Evolutionary conservation across 2,329 filamentous ascomycete species (phyloP).

Genomic region (Aureobasidium sp.): DNA sequence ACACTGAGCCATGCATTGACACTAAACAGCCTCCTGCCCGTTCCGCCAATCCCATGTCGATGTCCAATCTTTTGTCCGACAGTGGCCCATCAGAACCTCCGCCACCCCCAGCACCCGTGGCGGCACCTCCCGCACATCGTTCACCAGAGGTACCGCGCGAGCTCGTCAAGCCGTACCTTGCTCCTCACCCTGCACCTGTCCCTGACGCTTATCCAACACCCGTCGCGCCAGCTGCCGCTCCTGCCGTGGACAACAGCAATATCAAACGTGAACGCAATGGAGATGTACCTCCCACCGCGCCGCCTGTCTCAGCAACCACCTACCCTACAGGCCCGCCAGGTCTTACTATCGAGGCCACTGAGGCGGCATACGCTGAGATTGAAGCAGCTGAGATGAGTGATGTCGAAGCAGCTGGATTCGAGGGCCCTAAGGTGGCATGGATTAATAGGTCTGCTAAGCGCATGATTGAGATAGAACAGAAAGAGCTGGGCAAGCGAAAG

Average conservation of each 20-base stretch:
- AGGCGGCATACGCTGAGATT: constrained; percentile 48
- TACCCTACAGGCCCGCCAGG: constrained; percentile 28
- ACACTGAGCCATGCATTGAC: background rate
- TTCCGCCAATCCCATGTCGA: constrained; percentile 83
- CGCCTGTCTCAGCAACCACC: constrained; percentile 16
- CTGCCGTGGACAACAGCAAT: background rate
- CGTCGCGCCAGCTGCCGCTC: background rate
- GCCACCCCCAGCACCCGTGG: constrained; percentile 2
- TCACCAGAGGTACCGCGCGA: constrained; percentile 7
- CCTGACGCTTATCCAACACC: background rate
- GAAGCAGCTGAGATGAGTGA: constrained; percentile 57
- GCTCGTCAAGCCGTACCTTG: background rate
- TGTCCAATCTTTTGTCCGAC: constrained; percentile 86
- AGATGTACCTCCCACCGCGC: background rate
- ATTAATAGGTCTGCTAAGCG: constrained; percentile 56
- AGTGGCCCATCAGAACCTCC: constrained; percentile 36
- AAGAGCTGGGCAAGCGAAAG: constrained; percentile 59
- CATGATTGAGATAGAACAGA: constrained; percentile 55
- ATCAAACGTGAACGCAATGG: constrained; percentile 11
- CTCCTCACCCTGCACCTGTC: background rate
- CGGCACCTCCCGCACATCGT: background rate
- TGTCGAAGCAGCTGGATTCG: constrained; percentile 46
- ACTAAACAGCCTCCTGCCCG: constrained; percentile 36
- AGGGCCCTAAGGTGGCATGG: constrained; percentile 48
- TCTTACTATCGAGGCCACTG: constrained; percentile 41